phyloP scores from a whole-genome alignment of 2,329 filamentous ascomycete species.

The Phialemonium atrogriseum region DNA sequence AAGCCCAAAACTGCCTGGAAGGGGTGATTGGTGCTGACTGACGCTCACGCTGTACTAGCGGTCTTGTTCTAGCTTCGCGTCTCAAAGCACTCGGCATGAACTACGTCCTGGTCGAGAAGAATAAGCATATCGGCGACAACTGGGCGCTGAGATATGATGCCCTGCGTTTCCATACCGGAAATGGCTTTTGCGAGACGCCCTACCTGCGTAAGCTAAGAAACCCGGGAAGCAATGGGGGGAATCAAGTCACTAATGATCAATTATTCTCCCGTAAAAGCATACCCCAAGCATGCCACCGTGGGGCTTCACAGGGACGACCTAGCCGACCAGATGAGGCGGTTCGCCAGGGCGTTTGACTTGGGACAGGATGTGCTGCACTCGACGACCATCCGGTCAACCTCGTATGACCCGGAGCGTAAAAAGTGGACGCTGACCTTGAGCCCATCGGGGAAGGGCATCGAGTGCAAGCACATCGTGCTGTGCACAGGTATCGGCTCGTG shows the following conservation, averaged over 20 bases:
- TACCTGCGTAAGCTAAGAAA: conserved; percentile 22
- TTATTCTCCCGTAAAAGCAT: too few relatives aligned
- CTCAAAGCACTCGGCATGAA: conserved; percentile 28
- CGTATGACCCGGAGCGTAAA: conserved; percentile 25
- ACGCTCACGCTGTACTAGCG: conserved; percentile 11
- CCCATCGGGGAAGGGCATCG: conserved; percentile 15
- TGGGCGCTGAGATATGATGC: conserved; percentile 30
- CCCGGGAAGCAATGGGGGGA: too few relatives aligned
- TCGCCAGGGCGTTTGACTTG: conserved; percentile 38
- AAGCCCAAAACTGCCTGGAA: neutral
- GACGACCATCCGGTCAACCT: conserved; percentile 27
- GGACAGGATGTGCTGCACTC: conserved; percentile 36
- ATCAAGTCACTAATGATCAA: too few relatives aligned
- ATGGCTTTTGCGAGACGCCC: conserved; percentile 24
- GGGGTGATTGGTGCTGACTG: too few relatives aligned
- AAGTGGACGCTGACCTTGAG: conserved; percentile 28
- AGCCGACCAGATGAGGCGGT: conserved; percentile 38
- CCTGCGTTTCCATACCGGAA: conserved; percentile 29
- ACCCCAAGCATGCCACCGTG: too few relatives aligned
- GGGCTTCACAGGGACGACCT: too few relatives aligned
- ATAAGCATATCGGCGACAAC: conserved; percentile 26
- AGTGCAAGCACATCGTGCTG: conserved; percentile 36
- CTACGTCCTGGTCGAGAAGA: conserved; percentile 26
- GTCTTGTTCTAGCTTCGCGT: conserved; percentile 22
- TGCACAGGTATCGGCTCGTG: conserved; percentile 36